Evolutionary conservation across 2,329 filamentous ascomycete species (phyloP), one percentile per base, ranked within the genome.

Genomic region (Fusarium sp.): DNA sequence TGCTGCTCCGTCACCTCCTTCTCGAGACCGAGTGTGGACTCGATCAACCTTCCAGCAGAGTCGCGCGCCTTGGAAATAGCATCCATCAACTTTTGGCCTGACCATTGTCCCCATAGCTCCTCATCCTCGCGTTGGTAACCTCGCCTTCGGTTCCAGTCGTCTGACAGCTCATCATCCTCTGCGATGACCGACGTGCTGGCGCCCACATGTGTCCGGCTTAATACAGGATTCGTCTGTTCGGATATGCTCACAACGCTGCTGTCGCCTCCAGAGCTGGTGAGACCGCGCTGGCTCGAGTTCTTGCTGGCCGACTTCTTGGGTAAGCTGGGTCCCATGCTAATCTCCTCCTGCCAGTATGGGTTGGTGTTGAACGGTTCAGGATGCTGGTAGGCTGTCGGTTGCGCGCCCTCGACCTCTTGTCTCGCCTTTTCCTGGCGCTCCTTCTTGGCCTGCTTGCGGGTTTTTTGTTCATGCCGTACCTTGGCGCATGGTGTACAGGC

Each of bases 91-190:
- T 88, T 87, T 77, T 91, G 88, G 56, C 89, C 86, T 67, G 82
- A 78, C 77, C 92, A 90, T 72, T 89, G 82, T 20, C 94, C 94
- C 94, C 94, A 97, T 7, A 97, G 87, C 74, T 94, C 92, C 83
- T 98, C 95, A 75, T 98, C 95, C 81, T 97, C 94, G 64, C 95
- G 88, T 82, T 98, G 94, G 81, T 97, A 95, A 71, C 93, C 90
- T 82, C 91, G 80, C 23, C 81, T 92, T 77, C 88, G 88, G 79
- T 97, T 96, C 93, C 93, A 95, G 57, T 92, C 92, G 37, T 82
- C 80, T 11, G 82, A 81, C 6, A 80, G 60, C 20, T 66, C 68
- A 54, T 81, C 82, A n/a, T 82, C 82, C 78, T 90, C 86, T 76
- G 77, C 71, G 54, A 80, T 77, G 30, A 77, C 71, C 8, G 79